Base-by-base conservation (phyloP, 2,329 filamentous ascomycete species). In the Bipolaris gigantea region DNA sequence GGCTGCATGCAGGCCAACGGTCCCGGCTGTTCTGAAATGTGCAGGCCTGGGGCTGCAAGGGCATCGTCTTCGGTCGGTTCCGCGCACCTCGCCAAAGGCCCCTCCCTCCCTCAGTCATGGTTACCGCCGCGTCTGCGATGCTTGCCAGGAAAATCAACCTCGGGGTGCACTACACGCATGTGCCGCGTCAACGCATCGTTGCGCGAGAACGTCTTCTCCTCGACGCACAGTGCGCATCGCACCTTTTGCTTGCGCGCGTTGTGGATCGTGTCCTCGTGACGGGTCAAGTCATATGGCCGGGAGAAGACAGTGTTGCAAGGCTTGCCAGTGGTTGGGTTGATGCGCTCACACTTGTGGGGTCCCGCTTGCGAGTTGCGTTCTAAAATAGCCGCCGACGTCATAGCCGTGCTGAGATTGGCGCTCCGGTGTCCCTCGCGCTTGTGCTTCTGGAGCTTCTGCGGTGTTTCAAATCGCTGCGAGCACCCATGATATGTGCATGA, bases 211-310 rank as follows among this genome's bases (percentile, higher is more conserved):
- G 91, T 95, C 82, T 97, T 97, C 70, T 97, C 93, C 67, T 97
- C 92, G 1, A 90, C 92, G 76, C 94, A 99, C 43, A 96, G 78
- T 59, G 92, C 87, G 75, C 94, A 99, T 40, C 91, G 87, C 7
- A 97, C 92, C 79, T 97, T 97, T 74, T 92, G 87, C 81, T 97
- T 97, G 66, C 90, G 86, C 1, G 87, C 88, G 66, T 97, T 97
- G 82, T 97, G 94, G 61, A 97, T 97, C 0, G 94, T 97, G 63
- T 97, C 93, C 74, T 99, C 94, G 71, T 99, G 94, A 19, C 94
- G 84, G 0, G 94, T 99, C 48, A 99, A 82, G 75, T 99, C 94
- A 80, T 99, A 99, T 1, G 94, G 94, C 18, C 94, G 83, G 0
- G 93, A 97, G 76, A 99, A 97, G 49, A 96, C 82, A 0, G 92